Evolutionary conservation across 495 filamentous ascomycete species (phyloP).

Genomic region (Aspergillus nidulans): DNA sequence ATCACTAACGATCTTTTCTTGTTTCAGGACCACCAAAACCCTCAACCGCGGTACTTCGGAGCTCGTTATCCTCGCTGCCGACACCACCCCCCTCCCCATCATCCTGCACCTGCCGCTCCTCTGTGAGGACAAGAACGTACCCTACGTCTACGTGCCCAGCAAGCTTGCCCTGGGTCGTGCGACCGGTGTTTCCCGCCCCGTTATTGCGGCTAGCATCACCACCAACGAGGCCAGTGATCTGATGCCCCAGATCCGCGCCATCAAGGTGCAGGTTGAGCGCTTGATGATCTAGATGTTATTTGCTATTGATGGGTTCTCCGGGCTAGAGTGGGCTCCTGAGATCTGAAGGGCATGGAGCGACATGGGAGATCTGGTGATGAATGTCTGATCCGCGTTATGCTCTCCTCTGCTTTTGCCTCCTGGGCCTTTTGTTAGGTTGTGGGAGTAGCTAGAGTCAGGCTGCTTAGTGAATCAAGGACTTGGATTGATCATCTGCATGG

Average conservation of each 20-base stretch:
- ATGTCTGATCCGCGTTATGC: not conserved
- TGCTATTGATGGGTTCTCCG: not conserved
- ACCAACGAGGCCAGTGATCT: conserved; percentile 92
- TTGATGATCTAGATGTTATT: conserved; percentile 84
- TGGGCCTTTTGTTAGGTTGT: conserved; percentile 1
- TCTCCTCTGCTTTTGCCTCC: not conserved
- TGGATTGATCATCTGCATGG: not conserved
- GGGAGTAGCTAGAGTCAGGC: not conserved
- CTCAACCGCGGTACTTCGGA: conserved; percentile 86
- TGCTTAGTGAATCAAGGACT: not conserved
- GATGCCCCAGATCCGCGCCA: conserved; percentile 70
- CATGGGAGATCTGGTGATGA: not conserved
- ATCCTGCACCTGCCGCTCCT: conserved; percentile 89
- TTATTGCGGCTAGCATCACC: conserved; percentile 84
- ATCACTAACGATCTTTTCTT: not conserved
- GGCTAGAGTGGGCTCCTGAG: not conserved
- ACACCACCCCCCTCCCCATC: conserved; percentile 81
- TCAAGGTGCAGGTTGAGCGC: conserved; percentile 96
- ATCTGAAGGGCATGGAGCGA: not conserved
- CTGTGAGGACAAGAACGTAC: conserved; percentile 79
- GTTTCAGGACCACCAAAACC: conserved; percentile 67
- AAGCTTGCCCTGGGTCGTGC: conserved; percentile 73
- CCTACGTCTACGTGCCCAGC: conserved; percentile 57
- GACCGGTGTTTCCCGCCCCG: conserved; percentile 72
- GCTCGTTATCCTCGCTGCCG: conserved; percentile 82